These are phyloP conservation scores for Rhododendron molle DNA, from an alignment of 148 eudicot species.

Conservation along the genomic window DNA sequence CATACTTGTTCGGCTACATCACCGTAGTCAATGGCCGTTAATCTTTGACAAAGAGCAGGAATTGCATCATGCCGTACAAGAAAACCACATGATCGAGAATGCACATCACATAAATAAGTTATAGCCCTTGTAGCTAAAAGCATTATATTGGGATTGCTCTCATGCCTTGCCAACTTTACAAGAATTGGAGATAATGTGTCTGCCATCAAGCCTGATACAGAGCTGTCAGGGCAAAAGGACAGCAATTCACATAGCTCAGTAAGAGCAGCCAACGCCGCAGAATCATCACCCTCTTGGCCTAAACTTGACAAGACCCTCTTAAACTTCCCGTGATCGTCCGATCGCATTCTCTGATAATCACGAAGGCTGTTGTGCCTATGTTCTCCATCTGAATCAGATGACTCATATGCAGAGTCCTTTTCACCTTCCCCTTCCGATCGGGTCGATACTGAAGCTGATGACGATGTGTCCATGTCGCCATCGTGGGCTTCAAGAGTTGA, in stretches of 20 bases:
- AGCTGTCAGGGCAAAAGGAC: constrained; percentile 63
- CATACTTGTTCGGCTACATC: constrained; percentile 97
- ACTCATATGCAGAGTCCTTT: constrained; percentile 69
- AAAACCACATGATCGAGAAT: constrained; percentile 53
- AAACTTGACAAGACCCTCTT: constrained; percentile 48
- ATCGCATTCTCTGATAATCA: constrained; percentile 48
- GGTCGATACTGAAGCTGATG: constrained; percentile 70
- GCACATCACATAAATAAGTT: constrained; percentile 83
- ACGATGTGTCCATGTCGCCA: constrained; percentile 74
- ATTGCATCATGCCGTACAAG: constrained; percentile 74
- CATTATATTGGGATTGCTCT: constrained; percentile 69
- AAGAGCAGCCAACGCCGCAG: constrained; percentile 61
- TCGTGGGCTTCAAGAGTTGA: constrained; percentile 34
- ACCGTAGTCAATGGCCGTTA: constrained; percentile 64
- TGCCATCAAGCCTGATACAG: constrained; percentile 51
- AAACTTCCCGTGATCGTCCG: constrained; percentile 50
- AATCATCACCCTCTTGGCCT: constrained; percentile 51
- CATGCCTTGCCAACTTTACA: constrained; percentile 68
- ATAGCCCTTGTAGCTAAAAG: constrained; percentile 83
- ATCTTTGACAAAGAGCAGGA: constrained; percentile 75
- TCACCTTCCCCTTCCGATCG: constrained; percentile 72
- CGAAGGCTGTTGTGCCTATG: constrained; percentile 37
- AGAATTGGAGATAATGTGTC: constrained; percentile 63
- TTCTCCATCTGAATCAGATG: constrained; percentile 83
- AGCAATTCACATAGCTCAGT: constrained; percentile 83